phyloP scores from a whole-genome alignment of 1,139 yeast genomes.

The Tardiomyces digboiensis region DNA sequence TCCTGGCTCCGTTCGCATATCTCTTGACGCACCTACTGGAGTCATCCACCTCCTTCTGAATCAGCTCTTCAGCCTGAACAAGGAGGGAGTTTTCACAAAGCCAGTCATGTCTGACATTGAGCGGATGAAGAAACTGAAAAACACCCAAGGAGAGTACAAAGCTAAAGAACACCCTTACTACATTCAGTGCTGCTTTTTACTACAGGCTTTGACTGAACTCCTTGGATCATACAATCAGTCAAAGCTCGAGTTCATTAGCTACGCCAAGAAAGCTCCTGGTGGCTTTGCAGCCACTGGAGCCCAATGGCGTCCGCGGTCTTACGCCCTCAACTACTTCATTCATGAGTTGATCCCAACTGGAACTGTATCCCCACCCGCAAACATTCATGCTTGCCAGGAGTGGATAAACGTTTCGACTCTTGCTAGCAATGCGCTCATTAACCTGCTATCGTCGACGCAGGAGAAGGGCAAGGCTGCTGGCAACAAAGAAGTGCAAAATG shows the following conservation, averaged over 20 bases:
- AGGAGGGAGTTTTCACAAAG: slow-evolving; percentile 20
- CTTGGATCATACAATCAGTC: slow-evolving; percentile 72
- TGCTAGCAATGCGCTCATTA: slow-evolving; percentile 32
- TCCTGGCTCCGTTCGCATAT: neutral
- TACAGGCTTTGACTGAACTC: slow-evolving; percentile 62
- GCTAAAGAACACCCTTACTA: slow-evolving; percentile 37
- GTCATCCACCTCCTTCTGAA: slow-evolving; percentile 51
- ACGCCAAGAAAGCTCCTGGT: slow-evolving; percentile 45
- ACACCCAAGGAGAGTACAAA: slow-evolving; percentile 14
- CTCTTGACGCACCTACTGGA: slow-evolving; percentile 37
- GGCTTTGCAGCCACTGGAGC: slow-evolving; percentile 3
- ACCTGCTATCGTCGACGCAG: slow-evolving; percentile 45
- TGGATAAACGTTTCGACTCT: slow-evolving; percentile 38
- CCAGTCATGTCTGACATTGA: slow-evolving; percentile 12
- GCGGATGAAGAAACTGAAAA: slow-evolving; percentile 16
- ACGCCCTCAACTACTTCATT: slow-evolving; percentile 66
- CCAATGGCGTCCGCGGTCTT: slow-evolving; percentile 34
- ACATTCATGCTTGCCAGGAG: slow-evolving; percentile 12
- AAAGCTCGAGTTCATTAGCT: slow-evolving; percentile 74
- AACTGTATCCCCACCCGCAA: slow-evolving; percentile 22
- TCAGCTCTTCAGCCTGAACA: slow-evolving; percentile 45
- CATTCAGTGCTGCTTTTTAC: slow-evolving; percentile 55
- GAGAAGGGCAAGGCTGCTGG: slow-evolving; percentile 23
- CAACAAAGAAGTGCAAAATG: slow-evolving; percentile 35
- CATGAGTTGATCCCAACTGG: slow-evolving; percentile 64